These are phyloP conservation scores for Selaginella tamariscina DNA, from an alignment of 75 land plant species.

Conservation along the genomic window DNA sequence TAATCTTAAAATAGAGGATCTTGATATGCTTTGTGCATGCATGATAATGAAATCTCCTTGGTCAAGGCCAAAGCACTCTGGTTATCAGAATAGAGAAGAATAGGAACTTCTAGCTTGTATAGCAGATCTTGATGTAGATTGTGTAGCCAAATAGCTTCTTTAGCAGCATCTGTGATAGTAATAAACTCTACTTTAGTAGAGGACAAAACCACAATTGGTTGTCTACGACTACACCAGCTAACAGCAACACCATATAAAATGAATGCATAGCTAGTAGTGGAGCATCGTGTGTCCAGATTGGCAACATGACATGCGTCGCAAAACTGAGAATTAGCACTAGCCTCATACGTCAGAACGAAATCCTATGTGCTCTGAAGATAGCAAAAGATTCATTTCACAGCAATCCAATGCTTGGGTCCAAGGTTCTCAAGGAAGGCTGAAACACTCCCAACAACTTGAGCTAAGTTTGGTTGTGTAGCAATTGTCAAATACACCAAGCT, in stretches of 20 bases:
- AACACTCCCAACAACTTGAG: not conserved
- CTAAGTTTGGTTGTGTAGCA: not conserved
- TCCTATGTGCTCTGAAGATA: not conserved
- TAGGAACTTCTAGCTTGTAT: not conserved
- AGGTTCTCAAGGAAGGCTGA: not conserved
- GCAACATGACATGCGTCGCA: constrained; percentile 1
- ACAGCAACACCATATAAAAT: not conserved
- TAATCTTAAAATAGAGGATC: not conserved
- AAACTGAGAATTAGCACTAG: not conserved
- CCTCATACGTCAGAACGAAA: not conserved
- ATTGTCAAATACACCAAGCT: not conserved
- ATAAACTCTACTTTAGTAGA: not conserved
- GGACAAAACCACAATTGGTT: not conserved
- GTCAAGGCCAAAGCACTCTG: constrained; percentile 10
- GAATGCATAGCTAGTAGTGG: constrained; percentile 8
- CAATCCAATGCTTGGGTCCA: constrained; percentile 7
- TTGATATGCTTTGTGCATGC: not conserved
- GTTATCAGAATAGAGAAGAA: not conserved
- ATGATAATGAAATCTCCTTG: constrained; percentile 1
- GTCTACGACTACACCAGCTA: constrained; percentile 2
- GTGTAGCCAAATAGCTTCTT: not conserved
- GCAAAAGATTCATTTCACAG: constrained; percentile 5
- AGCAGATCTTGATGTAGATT: not conserved
- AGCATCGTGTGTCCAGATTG: not conserved
- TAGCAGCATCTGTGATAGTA: not conserved